Percentiles rank a stretch among this genome's conserved stretches.
These are phyloP conservation scores for Colletotrichum horii DNA, from an alignment of 2,329 filamentous ascomycete species.

Conservation along the genomic window DNA sequence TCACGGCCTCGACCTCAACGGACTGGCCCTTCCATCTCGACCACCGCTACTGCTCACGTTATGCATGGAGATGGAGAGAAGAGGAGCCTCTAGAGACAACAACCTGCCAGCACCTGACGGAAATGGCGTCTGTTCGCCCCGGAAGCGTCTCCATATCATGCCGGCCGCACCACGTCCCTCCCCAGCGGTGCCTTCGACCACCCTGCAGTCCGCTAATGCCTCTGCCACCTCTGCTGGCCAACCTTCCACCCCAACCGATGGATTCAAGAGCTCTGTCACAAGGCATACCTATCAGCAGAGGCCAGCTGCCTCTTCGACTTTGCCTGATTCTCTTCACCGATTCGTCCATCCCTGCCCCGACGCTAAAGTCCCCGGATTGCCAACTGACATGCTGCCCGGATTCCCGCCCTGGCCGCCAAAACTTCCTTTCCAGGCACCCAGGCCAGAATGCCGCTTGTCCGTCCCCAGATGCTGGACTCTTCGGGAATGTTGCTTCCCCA, in stretches of 20 bases:
- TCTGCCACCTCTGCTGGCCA: not conserved
- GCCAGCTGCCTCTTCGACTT: not conserved
- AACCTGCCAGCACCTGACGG: not conserved
- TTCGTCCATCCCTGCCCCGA: not conserved
- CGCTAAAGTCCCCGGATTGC: not conserved
- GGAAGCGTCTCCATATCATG: slow-evolving; percentile 3
- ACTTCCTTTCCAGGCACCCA: not conserved
- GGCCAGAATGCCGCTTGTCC: not conserved
- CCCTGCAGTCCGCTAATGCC: not conserved
- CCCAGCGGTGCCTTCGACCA: not conserved
- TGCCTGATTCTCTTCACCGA: not conserved
- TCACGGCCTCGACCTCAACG: not conserved
- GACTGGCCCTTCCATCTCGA: not conserved
- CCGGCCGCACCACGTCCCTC: not conserved
- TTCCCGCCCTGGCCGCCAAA: not conserved
- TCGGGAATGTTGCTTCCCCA: not conserved
- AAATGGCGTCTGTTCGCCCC: slow-evolving; percentile 13
- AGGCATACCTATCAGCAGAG: not conserved
- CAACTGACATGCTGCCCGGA: not conserved
- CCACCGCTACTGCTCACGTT: not conserved
- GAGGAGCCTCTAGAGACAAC: slow-evolving; percentile 5
- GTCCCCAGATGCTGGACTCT: not conserved
- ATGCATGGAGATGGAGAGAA: slow-evolving; percentile 9
- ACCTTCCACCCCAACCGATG: not conserved
- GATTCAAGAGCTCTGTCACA: not conserved